Base-by-base conservation (phyloP, 2,329 filamentous ascomycete species). In the Colletotrichum costaricense region DNA sequence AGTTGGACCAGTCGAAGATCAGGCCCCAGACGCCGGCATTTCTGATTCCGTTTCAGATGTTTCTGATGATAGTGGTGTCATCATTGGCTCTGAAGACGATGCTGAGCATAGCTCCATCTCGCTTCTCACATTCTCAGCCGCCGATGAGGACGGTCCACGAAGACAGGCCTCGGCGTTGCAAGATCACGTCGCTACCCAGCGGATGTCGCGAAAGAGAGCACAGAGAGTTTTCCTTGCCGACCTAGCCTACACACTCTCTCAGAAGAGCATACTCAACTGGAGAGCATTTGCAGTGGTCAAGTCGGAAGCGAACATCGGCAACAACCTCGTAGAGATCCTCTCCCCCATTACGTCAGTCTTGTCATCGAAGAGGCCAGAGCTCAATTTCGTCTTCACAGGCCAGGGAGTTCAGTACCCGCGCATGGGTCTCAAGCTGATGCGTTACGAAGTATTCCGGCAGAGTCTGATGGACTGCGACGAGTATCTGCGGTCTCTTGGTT, bases 371-470 rank as follows among this genome's bases (percentile, higher is more conserved):
- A 52, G 76, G 5, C 78, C 81, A 7, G 79, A 75, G 4, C 63
- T 86, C 30, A 82, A 80, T 58, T 86, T 86, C 69, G 62, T 85
- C 5, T 86, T 86, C 72, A 82, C 81, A 33, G 85, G 85, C 0
- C 85, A 86, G 73, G 84, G 85, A 3, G 78, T 83, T 1, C 84
- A 86, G 60, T 85, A 81, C 79, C 79, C 83, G 0, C 76, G 80
- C 42, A 86, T 87, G 84, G 85, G 84, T 12, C 76, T 78, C 26
- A 81, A 84, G 74, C 78, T 85, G 59, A 63, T 86, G 78, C 78
- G 77, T 3, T 83, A 86, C 54, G 78, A 84, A 1, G 77, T 78
- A 16, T 89, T 88, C 76, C 79, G 80, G 2, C 65, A 82, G 24
- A 82, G 81, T 38, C 77, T 89, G 38, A 75, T 79, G n/a, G 79